These are phyloP conservation scores for Catunica adiposa DNA, from an alignment of 2,329 filamentous ascomycete genomes.

Conservation along the genomic window DNA sequence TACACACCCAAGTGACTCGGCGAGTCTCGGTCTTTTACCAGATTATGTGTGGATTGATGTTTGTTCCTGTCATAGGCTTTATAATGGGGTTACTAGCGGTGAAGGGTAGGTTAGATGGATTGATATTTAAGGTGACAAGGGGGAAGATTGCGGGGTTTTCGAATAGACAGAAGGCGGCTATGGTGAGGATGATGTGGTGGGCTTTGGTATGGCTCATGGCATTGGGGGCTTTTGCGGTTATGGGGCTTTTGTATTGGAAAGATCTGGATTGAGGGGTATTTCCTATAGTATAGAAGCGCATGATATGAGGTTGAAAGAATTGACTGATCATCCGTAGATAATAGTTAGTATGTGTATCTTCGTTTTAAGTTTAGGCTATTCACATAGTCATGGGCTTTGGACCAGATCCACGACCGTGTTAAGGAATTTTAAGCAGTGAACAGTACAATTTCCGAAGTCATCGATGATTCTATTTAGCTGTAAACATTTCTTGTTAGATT, in stretches of 20 bases:
- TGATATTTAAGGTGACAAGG: slow-evolving; percentile 2
- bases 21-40: slow-evolving; percentile 3
- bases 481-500: too few relatives aligned
- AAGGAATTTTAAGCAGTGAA: too few relatives aligned
- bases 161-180: slow-evolving; percentile 2
- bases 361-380: too few relatives aligned
- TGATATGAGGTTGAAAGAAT: not conserved
- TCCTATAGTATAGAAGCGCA: not conserved
- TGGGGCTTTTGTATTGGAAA: slow-evolving; percentile 6
- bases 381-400: too few relatives aligned
- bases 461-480: too few relatives aligned
- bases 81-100: slow-evolving; percentile 2
- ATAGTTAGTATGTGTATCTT: too few relatives aligned
- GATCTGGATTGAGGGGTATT: not conserved
- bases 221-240: slow-evolving; percentile 5
- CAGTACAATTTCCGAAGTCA: too few relatives aligned
- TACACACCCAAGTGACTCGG: not conserved
- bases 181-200: slow-evolving; percentile 9
- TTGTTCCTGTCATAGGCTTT: slow-evolving; percentile 7
- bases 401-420: too few relatives aligned
- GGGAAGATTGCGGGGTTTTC: slow-evolving; percentile 6
- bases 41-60: not conserved
- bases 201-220: slow-evolving; percentile 5
- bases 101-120: slow-evolving; percentile 2
- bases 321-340: not conserved